Conservation (phyloP, 495 filamentous ascomycete genomes). For the Cercophora sp. region DNA sequence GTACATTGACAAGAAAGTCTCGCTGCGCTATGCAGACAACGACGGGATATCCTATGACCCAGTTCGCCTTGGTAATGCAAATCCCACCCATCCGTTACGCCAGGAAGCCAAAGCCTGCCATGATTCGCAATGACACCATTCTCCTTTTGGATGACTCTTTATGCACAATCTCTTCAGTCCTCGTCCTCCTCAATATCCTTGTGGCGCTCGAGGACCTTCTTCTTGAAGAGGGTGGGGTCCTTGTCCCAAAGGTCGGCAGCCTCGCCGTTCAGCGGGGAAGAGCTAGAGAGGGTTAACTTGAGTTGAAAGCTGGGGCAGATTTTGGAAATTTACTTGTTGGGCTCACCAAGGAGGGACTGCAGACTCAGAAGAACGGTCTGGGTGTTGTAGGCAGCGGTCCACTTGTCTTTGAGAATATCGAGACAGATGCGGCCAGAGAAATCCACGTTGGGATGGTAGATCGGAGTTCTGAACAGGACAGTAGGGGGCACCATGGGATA, state of each 20-base stretch:
- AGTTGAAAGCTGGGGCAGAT: neutral
- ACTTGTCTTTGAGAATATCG: constrained; percentile 97
- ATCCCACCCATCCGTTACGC: constrained; percentile 23
- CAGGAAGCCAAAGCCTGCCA: constrained; percentile 18
- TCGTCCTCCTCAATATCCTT: constrained; percentile 56
- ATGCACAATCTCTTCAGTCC: constrained; percentile 34
- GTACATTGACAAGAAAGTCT: constrained; percentile 22
- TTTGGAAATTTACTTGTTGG: constrained; percentile 79
- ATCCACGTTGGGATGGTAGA: constrained; percentile 93
- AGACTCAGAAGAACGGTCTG: constrained; percentile 88
- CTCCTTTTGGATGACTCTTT: constrained; percentile 24
- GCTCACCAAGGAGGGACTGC: constrained; percentile 93
- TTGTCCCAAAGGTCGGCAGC: constrained; percentile 95
- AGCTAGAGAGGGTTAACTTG: constrained; percentile 46
- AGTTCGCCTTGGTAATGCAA: constrained; percentile 32
- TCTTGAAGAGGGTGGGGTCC: constrained; percentile 82
- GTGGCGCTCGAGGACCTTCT: constrained; percentile 55
- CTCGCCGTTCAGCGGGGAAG: constrained; percentile 92
- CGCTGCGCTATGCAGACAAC: constrained; percentile 25
- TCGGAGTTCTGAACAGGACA: constrained; percentile 88
- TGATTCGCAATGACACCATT: constrained; percentile 34
- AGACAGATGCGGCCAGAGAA: constrained; percentile 90
- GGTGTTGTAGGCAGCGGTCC: constrained; percentile 91
- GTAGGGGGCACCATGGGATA: constrained; percentile 93
- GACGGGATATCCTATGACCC: constrained; percentile 31